Evolutionary conservation across 1,139 yeast genomes (phyloP).

Genomic region (Nakaseomyces kungkrabaensis): DNA sequence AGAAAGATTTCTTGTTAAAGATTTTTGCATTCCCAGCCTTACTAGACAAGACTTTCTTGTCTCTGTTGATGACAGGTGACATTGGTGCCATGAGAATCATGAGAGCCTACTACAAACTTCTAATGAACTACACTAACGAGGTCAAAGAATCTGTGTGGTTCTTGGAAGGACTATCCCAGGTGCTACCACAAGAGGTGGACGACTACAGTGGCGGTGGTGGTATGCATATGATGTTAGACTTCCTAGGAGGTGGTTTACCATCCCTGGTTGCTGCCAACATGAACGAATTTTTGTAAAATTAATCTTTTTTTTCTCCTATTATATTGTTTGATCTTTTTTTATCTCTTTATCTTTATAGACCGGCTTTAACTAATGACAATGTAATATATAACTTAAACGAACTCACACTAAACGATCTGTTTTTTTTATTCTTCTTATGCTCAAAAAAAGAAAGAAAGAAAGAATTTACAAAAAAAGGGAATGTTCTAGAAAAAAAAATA

Average conservation of each 20-base stretch:
- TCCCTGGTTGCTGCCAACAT: slow-evolving; percentile 39
- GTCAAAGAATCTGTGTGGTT: slow-evolving; percentile 92
- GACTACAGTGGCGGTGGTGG: slow-evolving; percentile 83
- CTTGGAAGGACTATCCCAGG: slow-evolving; percentile 81
- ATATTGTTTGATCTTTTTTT: background rate
- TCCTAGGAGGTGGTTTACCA: slow-evolving; percentile 67
- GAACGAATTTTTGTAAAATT: background rate
- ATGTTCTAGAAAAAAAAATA: background rate
- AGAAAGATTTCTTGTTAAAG: slow-evolving; percentile 75
- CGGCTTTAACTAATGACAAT: background rate
- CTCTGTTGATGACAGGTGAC: slow-evolving; percentile 78
- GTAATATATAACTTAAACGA: background rate
- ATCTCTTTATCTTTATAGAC: background rate
- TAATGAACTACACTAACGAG: slow-evolving; percentile 73
- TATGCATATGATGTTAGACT: slow-evolving; percentile 84
- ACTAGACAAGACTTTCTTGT: slow-evolving; percentile 67
- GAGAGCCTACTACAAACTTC: slow-evolving; percentile 74
- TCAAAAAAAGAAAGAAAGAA: background rate
- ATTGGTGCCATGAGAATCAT: slow-evolving; percentile 80
- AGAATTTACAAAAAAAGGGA: background rate
- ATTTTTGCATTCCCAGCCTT: slow-evolving; percentile 92
- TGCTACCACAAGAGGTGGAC: slow-evolving; percentile 75
- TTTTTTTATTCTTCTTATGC: background rate
- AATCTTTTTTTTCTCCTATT: background rate
- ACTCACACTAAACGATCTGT: background rate